Evolutionary conservation across 2,329 filamentous ascomycete genomes (phyloP).

Genomic region (Pyrenophora graminea): DNA sequence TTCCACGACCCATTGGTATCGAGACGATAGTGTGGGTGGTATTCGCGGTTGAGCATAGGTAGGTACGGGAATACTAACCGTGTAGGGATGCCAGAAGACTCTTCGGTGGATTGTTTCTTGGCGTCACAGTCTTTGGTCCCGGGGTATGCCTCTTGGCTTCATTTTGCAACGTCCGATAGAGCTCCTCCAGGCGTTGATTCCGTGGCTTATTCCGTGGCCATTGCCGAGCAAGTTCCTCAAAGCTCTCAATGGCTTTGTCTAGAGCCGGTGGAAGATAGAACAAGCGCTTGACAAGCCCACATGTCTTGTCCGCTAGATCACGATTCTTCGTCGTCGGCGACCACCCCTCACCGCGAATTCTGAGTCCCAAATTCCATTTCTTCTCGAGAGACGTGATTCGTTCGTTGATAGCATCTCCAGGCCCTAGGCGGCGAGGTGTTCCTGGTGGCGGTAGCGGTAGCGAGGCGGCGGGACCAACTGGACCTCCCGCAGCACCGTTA

Average conservation of each 20-base stretch:
- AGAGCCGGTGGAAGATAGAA: conserved; percentile 26
- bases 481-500: conserved; percentile 7
- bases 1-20: no score
- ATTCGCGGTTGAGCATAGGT: background rate
- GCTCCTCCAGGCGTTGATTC: conserved; percentile 7
- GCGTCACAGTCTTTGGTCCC: conserved; percentile 6
- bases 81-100: conserved; percentile 3
- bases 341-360: conserved; percentile 15
- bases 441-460: conserved; percentile 12
- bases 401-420: conserved; percentile 20
- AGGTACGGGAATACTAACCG: conserved; percentile 15
- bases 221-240: conserved; percentile 15
- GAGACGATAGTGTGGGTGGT: background rate
- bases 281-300: conserved; percentile 21
- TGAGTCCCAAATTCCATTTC: conserved; percentile 28
- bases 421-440: conserved; percentile 21
- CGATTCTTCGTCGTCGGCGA: conserved; percentile 25
- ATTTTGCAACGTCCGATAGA: conserved; percentile 18
- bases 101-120: conserved; percentile 9
- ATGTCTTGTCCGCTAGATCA: conserved; percentile 19
- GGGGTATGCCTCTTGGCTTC: background rate
- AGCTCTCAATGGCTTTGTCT: conserved; percentile 19
- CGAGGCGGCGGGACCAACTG: conserved; percentile 6
- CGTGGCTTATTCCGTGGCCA: background rate
- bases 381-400: conserved; percentile 27